These are phyloP conservation scores for Trichophaea hybrida DNA, from an alignment of 2,329 filamentous ascomycete genomes.

Conservation along the genomic window DNA sequence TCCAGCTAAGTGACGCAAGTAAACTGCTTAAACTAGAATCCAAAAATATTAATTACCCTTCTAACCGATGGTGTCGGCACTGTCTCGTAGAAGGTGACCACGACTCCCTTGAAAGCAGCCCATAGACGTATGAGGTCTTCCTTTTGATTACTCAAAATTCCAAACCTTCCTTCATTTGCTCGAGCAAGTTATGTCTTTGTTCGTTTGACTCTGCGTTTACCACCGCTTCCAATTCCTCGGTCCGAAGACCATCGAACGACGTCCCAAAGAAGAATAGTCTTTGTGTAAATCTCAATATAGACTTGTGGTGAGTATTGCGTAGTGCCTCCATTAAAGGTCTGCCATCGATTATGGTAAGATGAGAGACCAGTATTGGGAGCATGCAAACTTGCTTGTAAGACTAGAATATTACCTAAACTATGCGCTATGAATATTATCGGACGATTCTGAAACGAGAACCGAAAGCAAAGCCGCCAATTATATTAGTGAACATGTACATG, in stretches of 20 bases:
- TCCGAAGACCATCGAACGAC: slow-evolving; percentile 6
- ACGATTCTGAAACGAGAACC: background rate
- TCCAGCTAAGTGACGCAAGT: background rate
- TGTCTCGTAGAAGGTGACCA: slow-evolving; percentile 15
- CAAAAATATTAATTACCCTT: background rate
- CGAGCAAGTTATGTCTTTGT: background rate
- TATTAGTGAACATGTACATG: too few species aligned
- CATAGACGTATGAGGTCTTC: slow-evolving; percentile 2
- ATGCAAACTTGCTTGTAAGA: slow-evolving; percentile 8
- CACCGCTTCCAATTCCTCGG: slow-evolving; percentile 4
- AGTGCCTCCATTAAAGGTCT: slow-evolving; percentile 5
- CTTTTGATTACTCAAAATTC: slow-evolving; percentile 8
- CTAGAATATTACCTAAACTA: slow-evolving; percentile 9
- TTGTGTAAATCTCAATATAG: slow-evolving; percentile 8
- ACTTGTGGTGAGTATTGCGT: slow-evolving; percentile 1
- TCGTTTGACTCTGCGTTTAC: slow-evolving; percentile 1
- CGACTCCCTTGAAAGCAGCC: background rate
- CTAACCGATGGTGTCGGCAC: slow-evolving; percentile 2
- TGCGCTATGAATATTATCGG: slow-evolving; percentile 13
- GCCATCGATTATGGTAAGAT: too few species aligned
- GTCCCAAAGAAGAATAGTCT: slow-evolving; percentile 13
- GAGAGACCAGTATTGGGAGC: too few species aligned
- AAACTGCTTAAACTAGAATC: background rate
- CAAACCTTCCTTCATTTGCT: slow-evolving; percentile 5
- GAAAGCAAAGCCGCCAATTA: too few species aligned